phyloP scores from a whole-genome alignment of 2,329 filamentous ascomycete genomes.

The Arthrocladium fulminans region DNA sequence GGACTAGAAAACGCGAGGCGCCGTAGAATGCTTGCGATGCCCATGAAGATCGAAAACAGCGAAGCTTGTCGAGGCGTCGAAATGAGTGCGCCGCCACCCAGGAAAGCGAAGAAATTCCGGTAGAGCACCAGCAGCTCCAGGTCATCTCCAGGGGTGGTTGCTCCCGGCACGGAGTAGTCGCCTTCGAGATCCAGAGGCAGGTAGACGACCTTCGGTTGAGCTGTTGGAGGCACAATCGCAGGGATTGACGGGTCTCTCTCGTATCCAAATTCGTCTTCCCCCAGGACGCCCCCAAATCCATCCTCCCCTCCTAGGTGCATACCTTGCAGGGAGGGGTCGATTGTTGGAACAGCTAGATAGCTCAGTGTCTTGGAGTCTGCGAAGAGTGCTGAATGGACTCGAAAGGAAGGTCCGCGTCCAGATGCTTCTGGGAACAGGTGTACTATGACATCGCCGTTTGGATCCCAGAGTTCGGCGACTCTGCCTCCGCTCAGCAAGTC shows the following conservation, averaged over 20 bases:
- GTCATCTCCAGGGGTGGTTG: conserved; percentile 38
- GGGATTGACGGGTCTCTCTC: background rate
- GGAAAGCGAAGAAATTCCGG: conserved; percentile 56
- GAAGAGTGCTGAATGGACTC: conserved; percentile 51
- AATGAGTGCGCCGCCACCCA: conserved; percentile 53
- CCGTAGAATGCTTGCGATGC: conserved; percentile 48
- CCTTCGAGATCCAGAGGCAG: conserved; percentile 49
- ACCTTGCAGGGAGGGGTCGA: background rate
- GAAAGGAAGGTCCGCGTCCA: conserved; percentile 51
- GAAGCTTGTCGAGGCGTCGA: conserved; percentile 47
- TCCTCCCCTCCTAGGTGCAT: conserved; percentile 33
- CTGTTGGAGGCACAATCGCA: background rate
- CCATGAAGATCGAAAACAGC: conserved; percentile 53
- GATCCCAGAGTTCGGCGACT: conserved; percentile 54
- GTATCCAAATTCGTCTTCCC: background rate
- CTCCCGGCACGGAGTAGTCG: conserved; percentile 34
- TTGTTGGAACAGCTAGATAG: background rate
- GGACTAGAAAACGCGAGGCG: conserved; percentile 53
- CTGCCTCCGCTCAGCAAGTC: conserved; percentile 44
- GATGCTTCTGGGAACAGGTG: conserved; percentile 52
- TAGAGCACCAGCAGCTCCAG: conserved; percentile 50
- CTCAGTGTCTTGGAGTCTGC: conserved; percentile 37
- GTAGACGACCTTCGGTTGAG: conserved; percentile 34
- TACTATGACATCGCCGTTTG: conserved; percentile 53
- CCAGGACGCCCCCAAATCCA: conserved; percentile 34